Evolutionary conservation across 192 early-diverging fungal species (phyloP), one percentile per base, ranked within the genome.

Genomic region (Coemansia sp.): DNA sequence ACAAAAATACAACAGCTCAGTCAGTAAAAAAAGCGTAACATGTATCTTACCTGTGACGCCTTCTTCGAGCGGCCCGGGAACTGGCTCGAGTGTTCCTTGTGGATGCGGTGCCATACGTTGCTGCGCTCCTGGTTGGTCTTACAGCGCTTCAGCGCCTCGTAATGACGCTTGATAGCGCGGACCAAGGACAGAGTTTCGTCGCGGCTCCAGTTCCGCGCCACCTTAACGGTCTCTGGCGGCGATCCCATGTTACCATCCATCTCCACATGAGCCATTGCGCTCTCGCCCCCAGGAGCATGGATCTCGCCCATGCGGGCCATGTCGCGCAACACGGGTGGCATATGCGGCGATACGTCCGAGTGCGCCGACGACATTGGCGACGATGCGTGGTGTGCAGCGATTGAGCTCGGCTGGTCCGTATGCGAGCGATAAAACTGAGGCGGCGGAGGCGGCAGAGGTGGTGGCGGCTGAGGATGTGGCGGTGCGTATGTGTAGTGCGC

Each of bases 91-190:
- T 83, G 81, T 59, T 83, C 81, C 51, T 83, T 78, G 54, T 83
- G 81, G 34, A 83, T 78, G 27, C 73, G 76, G 19, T 78, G 75
- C 81, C 81, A 83, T 7, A 83, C 76, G 29, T 73, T 83, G 73
- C 81, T 83, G 0, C 81, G 76, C 73, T 83, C 81, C 81, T 83
- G 81, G 73, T 83, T 83, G 2, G 81, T 83, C 54, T 83, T 83
- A 60, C 81, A 83, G 0, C 77, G 50, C 41, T 75, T 74, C 2
- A 83, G 70, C 63, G 69, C 72, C 33, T 78, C 81, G 70, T 83
- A 83, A 19, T 83, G 75, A 1, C 77, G 69, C 13, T 77, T 77
- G 61, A 83, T 83, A 1, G 81, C 81, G 1, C 81, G 72, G 24
- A 83, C 81, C 34, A 83, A 41, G 37, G 81, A 83, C 59, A 83